Conservation (phyloP, 2,329 filamentous ascomycete genomes). For the Akanthomyces muscarius region DNA sequence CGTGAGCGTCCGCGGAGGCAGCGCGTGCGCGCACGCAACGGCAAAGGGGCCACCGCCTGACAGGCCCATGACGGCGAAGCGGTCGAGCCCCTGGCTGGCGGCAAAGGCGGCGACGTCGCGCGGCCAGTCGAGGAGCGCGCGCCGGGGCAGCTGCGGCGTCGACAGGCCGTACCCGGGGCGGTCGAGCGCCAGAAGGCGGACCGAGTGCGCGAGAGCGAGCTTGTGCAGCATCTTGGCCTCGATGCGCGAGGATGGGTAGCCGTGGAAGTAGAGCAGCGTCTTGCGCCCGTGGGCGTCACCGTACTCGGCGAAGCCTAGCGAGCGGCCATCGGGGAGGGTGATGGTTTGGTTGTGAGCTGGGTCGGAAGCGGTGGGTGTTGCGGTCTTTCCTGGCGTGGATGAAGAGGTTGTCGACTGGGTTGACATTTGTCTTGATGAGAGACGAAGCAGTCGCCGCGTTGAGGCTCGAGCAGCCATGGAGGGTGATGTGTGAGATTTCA, state of each 20-base stretch:
- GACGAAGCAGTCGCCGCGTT: neutral
- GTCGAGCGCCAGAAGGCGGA: slow-evolving; percentile 37
- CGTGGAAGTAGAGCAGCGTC: slow-evolving; percentile 40
- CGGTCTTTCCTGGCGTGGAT: neutral
- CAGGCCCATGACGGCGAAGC: slow-evolving; percentile 32
- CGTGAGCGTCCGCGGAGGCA: slow-evolving; percentile 29
- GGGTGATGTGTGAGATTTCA: neutral
- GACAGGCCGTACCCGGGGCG: slow-evolving; percentile 42
- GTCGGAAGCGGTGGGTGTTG: neutral
- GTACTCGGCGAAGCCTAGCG: slow-evolving; percentile 38
- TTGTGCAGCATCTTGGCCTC: slow-evolving; percentile 30
- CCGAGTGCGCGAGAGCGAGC: slow-evolving; percentile 23
- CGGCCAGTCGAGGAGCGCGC: slow-evolving; percentile 32
- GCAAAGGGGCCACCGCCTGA: slow-evolving; percentile 37
- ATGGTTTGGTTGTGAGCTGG: slow-evolving; percentile 25
- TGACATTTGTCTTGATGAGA: slow-evolving; percentile 1
- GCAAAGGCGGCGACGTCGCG: slow-evolving; percentile 32
- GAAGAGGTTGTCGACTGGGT: neutral
- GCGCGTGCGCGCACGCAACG: slow-evolving; percentile 30
- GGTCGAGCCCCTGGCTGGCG: slow-evolving; percentile 21
- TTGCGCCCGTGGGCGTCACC: slow-evolving; percentile 28
- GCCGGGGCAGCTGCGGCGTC: slow-evolving; percentile 28
- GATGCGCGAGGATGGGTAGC: slow-evolving; percentile 38
- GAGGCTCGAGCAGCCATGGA: slow-evolving; percentile 1
- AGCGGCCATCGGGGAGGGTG: slow-evolving; percentile 37